phyloP scores from a whole-genome alignment of 2,329 filamentous ascomycete genomes.

The Calycina marina region DNA sequence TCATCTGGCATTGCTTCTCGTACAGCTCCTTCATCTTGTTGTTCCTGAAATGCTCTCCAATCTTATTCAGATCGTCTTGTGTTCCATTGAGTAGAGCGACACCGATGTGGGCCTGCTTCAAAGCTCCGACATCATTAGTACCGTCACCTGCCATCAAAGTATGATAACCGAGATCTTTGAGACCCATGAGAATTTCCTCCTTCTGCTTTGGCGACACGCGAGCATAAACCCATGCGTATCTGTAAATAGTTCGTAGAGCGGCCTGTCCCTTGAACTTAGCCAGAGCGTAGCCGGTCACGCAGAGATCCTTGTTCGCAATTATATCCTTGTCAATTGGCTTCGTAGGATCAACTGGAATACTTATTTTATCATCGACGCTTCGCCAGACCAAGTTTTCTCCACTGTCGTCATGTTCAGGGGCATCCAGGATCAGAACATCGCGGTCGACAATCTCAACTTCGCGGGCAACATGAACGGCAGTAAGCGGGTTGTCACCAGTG shows the following conservation, averaged over 20 bases:
- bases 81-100: conserved; percentile 93
- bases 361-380: conserved; percentile 81
- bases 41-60: conserved; percentile 84
- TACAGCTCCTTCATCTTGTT: conserved; percentile 98
- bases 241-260: conserved; percentile 63
- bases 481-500: conserved; percentile 93
- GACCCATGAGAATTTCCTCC: conserved; percentile 90
- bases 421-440: conserved; percentile 86
- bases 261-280: conserved; percentile 73
- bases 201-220: conserved; percentile 98
- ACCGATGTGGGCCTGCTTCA: conserved; percentile 97
- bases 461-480: conserved; percentile 85
- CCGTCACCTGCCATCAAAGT: conserved; percentile 98
- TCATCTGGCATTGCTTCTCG: conserved; percentile 84
- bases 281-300: conserved; percentile 87
- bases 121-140: conserved; percentile 91
- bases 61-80: conserved; percentile 76
- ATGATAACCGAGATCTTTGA: conserved; percentile 94
- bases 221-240: conserved; percentile 93
- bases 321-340: conserved; percentile 71
- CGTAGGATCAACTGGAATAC: conserved; percentile 71
- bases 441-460: conserved; percentile 97
- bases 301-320: conserved; percentile 75
- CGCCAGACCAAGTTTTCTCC: conserved; percentile 82
- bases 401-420: conserved; percentile 74